Evolutionary conservation across 2,329 filamentous ascomycete species (phyloP).

Genomic region (Cladosporium sp.): DNA sequence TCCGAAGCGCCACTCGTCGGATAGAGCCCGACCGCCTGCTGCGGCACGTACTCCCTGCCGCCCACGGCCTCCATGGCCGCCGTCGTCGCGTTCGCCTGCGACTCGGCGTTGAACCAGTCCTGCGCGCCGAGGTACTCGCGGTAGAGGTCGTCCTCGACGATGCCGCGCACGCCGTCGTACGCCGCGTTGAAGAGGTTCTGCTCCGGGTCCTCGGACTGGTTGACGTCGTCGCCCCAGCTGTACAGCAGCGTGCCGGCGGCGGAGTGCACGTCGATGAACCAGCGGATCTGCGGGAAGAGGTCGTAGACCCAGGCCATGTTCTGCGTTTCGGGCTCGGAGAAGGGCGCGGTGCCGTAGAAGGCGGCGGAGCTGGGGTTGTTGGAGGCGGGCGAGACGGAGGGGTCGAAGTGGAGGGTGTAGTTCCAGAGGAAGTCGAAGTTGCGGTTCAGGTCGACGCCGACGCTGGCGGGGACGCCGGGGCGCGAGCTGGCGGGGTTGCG

Average conservation of each 20-base stretch:
- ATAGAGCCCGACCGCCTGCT: slow-evolving; percentile 34
- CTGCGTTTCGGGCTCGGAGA: slow-evolving; percentile 53
- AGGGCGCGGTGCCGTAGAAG: slow-evolving; percentile 47
- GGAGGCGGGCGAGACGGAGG: slow-evolving; percentile 36
- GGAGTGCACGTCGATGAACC: slow-evolving; percentile 56
- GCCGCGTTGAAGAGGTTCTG: slow-evolving; percentile 50
- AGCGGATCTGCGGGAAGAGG: slow-evolving; percentile 45
- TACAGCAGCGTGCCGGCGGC: slow-evolving; percentile 49
- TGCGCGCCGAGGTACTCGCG: slow-evolving; percentile 35
- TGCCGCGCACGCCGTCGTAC: slow-evolving; percentile 48
- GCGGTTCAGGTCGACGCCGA: slow-evolving; percentile 50
- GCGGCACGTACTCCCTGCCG: slow-evolving; percentile 28
- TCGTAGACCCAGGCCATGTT: slow-evolving; percentile 50
- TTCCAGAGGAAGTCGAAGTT: slow-evolving; percentile 57
- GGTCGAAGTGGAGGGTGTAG: slow-evolving; percentile 42
- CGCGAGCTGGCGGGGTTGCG: slow-evolving; percentile 40
- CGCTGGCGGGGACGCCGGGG: slow-evolving; percentile 22
- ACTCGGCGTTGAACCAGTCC: slow-evolving; percentile 30
- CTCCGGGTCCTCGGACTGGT: slow-evolving; percentile 39
- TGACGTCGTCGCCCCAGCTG: slow-evolving; percentile 52
- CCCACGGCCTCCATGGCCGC: slow-evolving; percentile 34
- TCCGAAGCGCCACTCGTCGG: slow-evolving; percentile 34
- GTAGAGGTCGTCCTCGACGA: slow-evolving; percentile 48
- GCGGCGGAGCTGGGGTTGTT: slow-evolving; percentile 40
- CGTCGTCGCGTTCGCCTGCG: slow-evolving; percentile 29